A percentile compares a stretch with the other conserved stretches of the same genome.
These are phyloP conservation scores for Diutina neorugosa DNA, from an alignment of 1,139 yeast species.

Conservation along the genomic window DNA sequence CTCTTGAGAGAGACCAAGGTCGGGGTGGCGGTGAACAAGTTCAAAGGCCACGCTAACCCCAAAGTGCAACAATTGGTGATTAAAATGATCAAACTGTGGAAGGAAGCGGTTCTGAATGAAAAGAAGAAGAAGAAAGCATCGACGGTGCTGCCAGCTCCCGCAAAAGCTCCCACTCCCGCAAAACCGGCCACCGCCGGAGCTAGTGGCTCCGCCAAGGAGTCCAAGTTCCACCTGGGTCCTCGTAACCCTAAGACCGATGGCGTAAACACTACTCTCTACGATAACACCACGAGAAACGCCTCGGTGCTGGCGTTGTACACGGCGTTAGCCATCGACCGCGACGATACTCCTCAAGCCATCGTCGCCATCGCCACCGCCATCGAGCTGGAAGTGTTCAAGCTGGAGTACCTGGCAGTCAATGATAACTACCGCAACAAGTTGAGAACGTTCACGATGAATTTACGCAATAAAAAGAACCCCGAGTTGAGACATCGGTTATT, in stretches of 20 bases:
- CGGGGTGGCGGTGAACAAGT: constrained; percentile 93
- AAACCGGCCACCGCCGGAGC: constrained; percentile 8
- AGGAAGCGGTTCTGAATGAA: constrained; percentile 75
- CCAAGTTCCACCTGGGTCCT: constrained; percentile 28
- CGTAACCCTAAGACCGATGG: constrained; percentile 79
- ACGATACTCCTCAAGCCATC: constrained; percentile 38
- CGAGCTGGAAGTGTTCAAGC: constrained; percentile 56
- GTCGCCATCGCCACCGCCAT: constrained; percentile 57
- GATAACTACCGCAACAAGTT: constrained; percentile 67
- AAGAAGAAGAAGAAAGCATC: constrained; percentile 31
- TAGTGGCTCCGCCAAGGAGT: constrained; percentile 5
- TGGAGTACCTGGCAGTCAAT: constrained; percentile 42
- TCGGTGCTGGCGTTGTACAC: constrained; percentile 78
- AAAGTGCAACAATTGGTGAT: constrained; percentile 65
- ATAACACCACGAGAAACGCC: constrained; percentile 71
- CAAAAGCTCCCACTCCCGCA: constrained; percentile 6
- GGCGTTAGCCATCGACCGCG: constrained; percentile 76
- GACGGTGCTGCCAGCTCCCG: constrained; percentile 6
- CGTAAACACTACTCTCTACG: constrained; percentile 54
- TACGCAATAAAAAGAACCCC: constrained; percentile 83
- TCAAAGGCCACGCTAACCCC: constrained; percentile 53
- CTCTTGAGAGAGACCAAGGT: constrained; percentile 85
- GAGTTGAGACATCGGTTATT: constrained; percentile 63
- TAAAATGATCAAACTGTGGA: constrained; percentile 78
- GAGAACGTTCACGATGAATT: constrained; percentile 72